These are phyloP conservation scores for Candida loeiensis DNA, from an alignment of 805 yeast species.

Conservation along the genomic window DNA sequence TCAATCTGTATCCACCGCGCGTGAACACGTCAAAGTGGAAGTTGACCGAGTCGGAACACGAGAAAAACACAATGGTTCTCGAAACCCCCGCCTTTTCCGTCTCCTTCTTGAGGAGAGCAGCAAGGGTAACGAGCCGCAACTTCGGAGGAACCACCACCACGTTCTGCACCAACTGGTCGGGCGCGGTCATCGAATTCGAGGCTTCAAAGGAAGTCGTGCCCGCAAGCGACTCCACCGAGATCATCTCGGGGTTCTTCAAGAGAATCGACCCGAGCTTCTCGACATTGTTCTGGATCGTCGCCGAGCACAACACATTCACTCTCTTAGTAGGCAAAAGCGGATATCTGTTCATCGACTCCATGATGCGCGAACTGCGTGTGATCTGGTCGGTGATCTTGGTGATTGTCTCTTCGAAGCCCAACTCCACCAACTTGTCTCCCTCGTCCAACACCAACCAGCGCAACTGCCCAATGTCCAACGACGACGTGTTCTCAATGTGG, in stretches of 20 bases:
- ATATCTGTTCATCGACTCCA: constrained; percentile 34
- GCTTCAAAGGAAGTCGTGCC: constrained; percentile 31
- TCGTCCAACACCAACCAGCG: constrained; percentile 92
- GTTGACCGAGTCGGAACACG: constrained; percentile 96
- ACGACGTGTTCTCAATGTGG: constrained; percentile 85
- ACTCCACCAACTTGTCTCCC: constrained; percentile 92
- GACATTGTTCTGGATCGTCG: constrained; percentile 82
- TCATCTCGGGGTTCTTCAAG: constrained; percentile 68
- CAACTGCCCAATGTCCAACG: constrained; percentile 66
- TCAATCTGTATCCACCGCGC: constrained; percentile 47
- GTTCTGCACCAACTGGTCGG: constrained; percentile 85
- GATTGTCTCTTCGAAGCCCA: constrained; percentile 94
- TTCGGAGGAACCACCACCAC: constrained; percentile 89
- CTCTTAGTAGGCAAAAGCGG: constrained; percentile 65
- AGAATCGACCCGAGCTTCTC: constrained; percentile 77
- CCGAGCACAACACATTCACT: constrained; percentile 85
- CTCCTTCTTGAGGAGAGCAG: constrained; percentile 58
- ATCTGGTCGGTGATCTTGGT: constrained; percentile 66
- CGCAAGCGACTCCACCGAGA: constrained; percentile 38
- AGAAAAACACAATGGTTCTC: constrained; percentile 78
- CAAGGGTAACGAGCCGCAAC: constrained; percentile 76
- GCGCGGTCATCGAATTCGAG: constrained; percentile 50
- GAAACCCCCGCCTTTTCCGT: constrained; percentile 25
- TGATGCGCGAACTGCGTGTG: constrained; percentile 42
- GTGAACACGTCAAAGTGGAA: constrained; percentile 80